Percentiles rank a stretch among this genome's conserved stretches.
These are phyloP conservation scores for Dysphania ambrosioides DNA, from an alignment of 148 eudicot genomes.

Conservation along the genomic window DNA sequence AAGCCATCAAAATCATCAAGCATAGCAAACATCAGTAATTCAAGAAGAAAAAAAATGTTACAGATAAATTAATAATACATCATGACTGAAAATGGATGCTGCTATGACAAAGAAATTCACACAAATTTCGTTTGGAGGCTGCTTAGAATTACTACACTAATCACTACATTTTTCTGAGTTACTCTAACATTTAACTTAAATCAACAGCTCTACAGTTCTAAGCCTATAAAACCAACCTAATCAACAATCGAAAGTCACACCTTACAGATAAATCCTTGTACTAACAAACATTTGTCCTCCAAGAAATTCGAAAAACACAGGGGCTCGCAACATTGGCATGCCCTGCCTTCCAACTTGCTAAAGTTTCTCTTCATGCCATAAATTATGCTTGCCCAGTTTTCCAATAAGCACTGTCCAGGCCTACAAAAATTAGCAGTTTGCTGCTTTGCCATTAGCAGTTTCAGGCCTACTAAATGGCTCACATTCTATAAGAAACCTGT, in stretches of 20 bases:
- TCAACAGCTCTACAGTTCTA: conserved; percentile 10
- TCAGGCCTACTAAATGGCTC: conserved; percentile 17
- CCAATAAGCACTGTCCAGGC: background rate
- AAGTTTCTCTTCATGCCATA: background rate
- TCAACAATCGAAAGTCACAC: background rate
- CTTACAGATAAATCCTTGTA: conserved; percentile 22
- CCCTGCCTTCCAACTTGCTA: conserved; percentile 19
- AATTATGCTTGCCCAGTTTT: conserved; percentile 5
- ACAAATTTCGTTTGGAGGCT: conserved; percentile 6
- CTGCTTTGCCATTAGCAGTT: background rate
- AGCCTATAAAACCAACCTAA: conserved; percentile 22
- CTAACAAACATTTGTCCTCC: conserved; percentile 11
- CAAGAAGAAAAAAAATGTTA: background rate
- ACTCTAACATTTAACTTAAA: conserved; percentile 12
- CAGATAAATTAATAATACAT: background rate
- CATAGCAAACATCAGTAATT: background rate
- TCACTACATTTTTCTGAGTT: conserved; percentile 12
- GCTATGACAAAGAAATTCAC: conserved; percentile 1
- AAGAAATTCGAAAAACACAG: background rate
- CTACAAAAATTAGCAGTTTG: too few species aligned
- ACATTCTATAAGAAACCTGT: conserved; percentile 26
- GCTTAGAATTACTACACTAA: conserved; percentile 8
- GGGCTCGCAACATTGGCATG: conserved; percentile 14
- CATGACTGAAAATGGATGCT: conserved; percentile 2
- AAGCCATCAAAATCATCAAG: too few species aligned